Percentiles rank a stretch among this genome's conserved stretches.
Conservation (phyloP, 2,329 filamentous ascomycete genomes). For the Tolypocladium nubicola region DNA sequence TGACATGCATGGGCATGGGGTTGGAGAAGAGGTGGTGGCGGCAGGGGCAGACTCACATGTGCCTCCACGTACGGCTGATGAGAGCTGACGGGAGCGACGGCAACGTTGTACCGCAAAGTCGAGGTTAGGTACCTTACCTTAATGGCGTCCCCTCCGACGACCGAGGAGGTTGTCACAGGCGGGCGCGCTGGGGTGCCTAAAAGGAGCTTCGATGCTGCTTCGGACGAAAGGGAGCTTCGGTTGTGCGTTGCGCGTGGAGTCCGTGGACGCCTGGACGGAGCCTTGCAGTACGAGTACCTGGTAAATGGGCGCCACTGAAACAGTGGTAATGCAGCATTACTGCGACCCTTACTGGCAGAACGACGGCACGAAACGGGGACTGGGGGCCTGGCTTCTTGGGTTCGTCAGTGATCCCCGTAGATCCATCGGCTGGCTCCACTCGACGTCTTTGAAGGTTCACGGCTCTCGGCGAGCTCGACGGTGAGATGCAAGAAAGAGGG, state of each 20-base stretch:
- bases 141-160: not conserved
- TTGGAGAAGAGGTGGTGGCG: not conserved
- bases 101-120: not conserved
- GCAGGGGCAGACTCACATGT: not conserved
- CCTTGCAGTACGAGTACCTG: not conserved
- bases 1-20: not conserved
- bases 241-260: not conserved
- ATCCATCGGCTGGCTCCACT: not conserved
- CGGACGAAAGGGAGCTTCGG: conserved; percentile 1
- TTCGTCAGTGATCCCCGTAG: not conserved
- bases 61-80: not conserved
- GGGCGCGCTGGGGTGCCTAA: not conserved
- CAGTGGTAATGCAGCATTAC: not conserved
- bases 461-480: not conserved
- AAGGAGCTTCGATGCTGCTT: not conserved
- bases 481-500: not conserved
- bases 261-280: not conserved
- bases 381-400: no score
- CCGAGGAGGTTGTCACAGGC: not conserved
- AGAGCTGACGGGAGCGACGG: not conserved
- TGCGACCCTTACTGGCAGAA: not conserved
- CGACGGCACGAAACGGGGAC: not conserved
- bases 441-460: not conserved
- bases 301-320: not conserved
- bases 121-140: not conserved